Conservation (phyloP, 2,329 filamentous ascomycete genomes). For the Botrytis paeoniae region DNA sequence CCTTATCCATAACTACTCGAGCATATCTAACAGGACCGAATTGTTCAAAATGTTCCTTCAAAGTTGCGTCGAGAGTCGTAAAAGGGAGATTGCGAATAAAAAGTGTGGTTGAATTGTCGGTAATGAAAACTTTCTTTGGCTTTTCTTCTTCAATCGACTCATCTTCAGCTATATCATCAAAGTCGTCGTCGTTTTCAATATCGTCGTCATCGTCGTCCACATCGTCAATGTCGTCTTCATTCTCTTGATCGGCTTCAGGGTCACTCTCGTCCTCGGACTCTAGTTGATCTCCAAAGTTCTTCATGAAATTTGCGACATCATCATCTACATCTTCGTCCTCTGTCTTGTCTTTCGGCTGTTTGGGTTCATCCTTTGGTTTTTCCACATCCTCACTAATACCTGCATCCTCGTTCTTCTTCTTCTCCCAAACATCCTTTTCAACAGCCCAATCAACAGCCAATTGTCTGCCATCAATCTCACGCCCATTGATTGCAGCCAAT, state of each 20-base stretch:
- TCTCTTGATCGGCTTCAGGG: slow-evolving; percentile 37
- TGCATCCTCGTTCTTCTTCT: slow-evolving; percentile 46
- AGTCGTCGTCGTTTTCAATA: slow-evolving; percentile 47
- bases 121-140: slow-evolving; percentile 41
- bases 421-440: slow-evolving; percentile 79
- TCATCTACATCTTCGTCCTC: slow-evolving; percentile 34
- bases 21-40: slow-evolving; percentile 92
- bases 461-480: slow-evolving; percentile 79
- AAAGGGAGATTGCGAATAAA: slow-evolving; percentile 96
- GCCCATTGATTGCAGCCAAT: slow-evolving; percentile 81
- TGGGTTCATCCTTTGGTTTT: slow-evolving; percentile 35
- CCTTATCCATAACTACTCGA: slow-evolving; percentile 81
- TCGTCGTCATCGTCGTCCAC: slow-evolving; percentile 38
- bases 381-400: slow-evolving; percentile 40
- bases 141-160: slow-evolving; percentile 41
- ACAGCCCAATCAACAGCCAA: slow-evolving; percentile 97
- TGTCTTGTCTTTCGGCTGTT: slow-evolving; percentile 32
- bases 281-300: slow-evolving; percentile 37
- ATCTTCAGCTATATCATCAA: slow-evolving; percentile 40
- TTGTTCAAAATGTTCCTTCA: slow-evolving; percentile 81
- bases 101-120: slow-evolving; percentile 71
- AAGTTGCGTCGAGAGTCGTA: slow-evolving; percentile 74
- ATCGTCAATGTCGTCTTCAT: slow-evolving; percentile 41
- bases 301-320: slow-evolving; percentile 40
- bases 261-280: slow-evolving; percentile 40